Conservation (phyloP, 1,284 basidiomycete genomes). For the Naganishia cerealis region DNA sequence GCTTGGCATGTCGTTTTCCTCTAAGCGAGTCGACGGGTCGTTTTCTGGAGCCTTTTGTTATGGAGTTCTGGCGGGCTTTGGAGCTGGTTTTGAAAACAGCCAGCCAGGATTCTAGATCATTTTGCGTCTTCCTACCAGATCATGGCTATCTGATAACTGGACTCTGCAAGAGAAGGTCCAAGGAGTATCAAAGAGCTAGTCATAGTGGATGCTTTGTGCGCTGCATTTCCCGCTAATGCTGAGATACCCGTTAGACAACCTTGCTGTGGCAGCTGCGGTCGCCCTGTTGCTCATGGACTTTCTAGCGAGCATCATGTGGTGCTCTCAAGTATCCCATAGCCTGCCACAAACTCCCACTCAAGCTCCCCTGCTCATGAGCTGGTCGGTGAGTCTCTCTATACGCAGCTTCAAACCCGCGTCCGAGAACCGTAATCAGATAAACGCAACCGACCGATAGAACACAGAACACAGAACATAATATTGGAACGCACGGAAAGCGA, state of each 20-base stretch:
- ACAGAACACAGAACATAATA: too few species aligned
- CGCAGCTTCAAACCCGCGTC: background rate
- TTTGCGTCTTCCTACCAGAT: background rate
- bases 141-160: background rate
- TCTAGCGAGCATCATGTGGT: too few species aligned
- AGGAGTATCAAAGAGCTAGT: too few species aligned
- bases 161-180: background rate
- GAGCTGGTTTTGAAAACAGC: too few species aligned
- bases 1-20: conserved; percentile 17
- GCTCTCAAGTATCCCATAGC: too few species aligned
- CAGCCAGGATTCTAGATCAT: background rate
- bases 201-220: too few species aligned
- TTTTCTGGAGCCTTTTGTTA: background rate
- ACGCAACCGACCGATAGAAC: background rate
- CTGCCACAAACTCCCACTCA: too few species aligned
- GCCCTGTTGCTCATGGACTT: too few species aligned
- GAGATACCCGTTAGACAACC: too few species aligned
- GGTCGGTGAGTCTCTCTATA: background rate
- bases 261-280: too few species aligned
- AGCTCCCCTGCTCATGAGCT: background rate
- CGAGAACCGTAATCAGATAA: conserved; percentile 9
- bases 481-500: background rate
- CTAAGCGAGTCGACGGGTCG: conserved; percentile 5
- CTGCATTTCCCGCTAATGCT: too few species aligned
- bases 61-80: background rate